Percentiles rank a stretch among this genome's conserved stretches.
phyloP scores from a whole-genome alignment of 495 filamentous ascomycete species.

The Xylaria intraflava region DNA sequence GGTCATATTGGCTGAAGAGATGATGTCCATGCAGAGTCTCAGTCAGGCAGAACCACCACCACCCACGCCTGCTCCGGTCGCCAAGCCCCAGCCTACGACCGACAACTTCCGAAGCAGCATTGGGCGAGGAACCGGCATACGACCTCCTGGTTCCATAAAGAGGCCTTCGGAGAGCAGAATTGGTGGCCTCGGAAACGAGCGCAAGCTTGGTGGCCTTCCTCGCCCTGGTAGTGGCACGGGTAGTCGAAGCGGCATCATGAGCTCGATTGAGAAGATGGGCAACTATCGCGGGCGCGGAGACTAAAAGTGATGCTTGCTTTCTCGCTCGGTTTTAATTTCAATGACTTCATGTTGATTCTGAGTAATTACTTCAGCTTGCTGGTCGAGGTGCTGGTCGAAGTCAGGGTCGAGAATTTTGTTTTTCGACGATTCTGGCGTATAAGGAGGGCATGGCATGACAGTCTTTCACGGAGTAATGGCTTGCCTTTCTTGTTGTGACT shows the following conservation, averaged over 20 bases:
- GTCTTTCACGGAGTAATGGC: conserved; percentile 11
- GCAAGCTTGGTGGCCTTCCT: conserved; percentile 39
- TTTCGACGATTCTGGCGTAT: background rate
- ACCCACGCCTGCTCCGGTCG: conserved; percentile 6
- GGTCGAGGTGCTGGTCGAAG: background rate
- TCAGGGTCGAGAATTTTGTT: background rate
- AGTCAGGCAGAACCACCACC: conserved; percentile 15
- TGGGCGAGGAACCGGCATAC: conserved; percentile 34
- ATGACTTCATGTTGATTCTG: background rate
- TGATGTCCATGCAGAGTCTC: conserved; percentile 55
- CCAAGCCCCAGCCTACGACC: conserved; percentile 11
- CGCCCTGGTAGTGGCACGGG: conserved; percentile 36
- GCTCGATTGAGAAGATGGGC: conserved; percentile 66
- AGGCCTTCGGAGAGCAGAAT: conserved; percentile 37
- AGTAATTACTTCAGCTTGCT: background rate
- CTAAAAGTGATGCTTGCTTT: conserved; percentile 4
- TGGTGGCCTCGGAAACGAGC: conserved; percentile 35
- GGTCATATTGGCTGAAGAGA: conserved; percentile 85
- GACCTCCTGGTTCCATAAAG: conserved; percentile 34
- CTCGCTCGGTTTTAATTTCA: background rate
- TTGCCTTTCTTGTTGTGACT: conserved; percentile 14
- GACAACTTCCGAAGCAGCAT: conserved; percentile 20
- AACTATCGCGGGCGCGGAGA: conserved; percentile 32
- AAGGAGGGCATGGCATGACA: conserved; percentile 3
- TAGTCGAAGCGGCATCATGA: conserved; percentile 58